phyloP scores from a whole-genome alignment of 352 stramenopile species.

The Phytophthora fragariaefolia region DNA sequence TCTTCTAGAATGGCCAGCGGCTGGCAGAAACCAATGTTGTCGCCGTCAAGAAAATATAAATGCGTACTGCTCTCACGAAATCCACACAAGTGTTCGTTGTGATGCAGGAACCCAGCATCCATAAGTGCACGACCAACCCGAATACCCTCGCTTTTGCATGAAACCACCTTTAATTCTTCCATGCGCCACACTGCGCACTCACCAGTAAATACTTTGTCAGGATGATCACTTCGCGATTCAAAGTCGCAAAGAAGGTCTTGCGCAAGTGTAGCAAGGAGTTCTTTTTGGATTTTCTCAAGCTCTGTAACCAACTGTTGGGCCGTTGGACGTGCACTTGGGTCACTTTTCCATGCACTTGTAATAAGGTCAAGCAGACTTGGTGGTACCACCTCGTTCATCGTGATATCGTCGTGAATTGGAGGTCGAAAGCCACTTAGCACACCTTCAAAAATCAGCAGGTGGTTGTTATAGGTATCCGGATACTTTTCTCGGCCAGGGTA shows the following conservation, averaged over 20 bases:
- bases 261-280: constrained; percentile 45
- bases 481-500: constrained; percentile 58
- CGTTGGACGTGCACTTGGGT: constrained; percentile 33
- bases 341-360: constrained; percentile 48
- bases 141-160: constrained; percentile 36
- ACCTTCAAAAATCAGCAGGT: constrained; percentile 53
- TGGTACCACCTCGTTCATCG: constrained; percentile 30
- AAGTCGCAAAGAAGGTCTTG: constrained; percentile 45
- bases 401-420: constrained; percentile 27
- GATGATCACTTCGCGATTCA: constrained; percentile 5
- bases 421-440: constrained; percentile 51
- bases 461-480: constrained; percentile 39
- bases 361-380: constrained; percentile 55
- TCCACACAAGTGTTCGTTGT: constrained; percentile 37
- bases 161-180: constrained; percentile 34
- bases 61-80: constrained; percentile 31
- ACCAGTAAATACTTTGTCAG: constrained; percentile 34
- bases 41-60: constrained; percentile 54
- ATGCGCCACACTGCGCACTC: constrained; percentile 37
- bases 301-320: constrained; percentile 44
- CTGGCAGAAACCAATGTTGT: constrained; percentile 45
- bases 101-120: constrained; percentile 63
- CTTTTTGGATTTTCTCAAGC: constrained; percentile 68
- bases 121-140: constrained; percentile 62
- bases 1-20: constrained; percentile 44